Conservation (phyloP, 495 filamentous ascomycete species). For the Trichoderma asperelloides region DNA sequence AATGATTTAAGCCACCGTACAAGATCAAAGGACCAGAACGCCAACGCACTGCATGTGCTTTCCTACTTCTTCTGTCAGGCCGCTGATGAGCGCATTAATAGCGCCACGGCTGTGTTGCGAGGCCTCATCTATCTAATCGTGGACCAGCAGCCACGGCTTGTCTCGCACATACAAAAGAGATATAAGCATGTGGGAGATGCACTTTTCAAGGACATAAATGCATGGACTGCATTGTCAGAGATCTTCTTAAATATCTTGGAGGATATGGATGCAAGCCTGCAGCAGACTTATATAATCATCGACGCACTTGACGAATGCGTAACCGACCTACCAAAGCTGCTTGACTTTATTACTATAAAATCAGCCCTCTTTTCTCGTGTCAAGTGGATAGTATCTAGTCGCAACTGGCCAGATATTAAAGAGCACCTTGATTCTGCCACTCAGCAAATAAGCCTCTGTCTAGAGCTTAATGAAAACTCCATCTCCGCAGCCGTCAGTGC, state of each 20-base stretch:
- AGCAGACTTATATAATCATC: slow-evolving; percentile 26
- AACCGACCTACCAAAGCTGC: slow-evolving; percentile 19
- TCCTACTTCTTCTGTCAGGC: slow-evolving; percentile 43
- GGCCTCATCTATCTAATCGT: slow-evolving; percentile 11
- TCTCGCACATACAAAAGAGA: slow-evolving; percentile 18
- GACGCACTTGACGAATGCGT: slow-evolving; percentile 45
- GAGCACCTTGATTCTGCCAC: slow-evolving; percentile 17
- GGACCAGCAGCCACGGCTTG: slow-evolving; percentile 8
- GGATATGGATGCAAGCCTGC: slow-evolving; percentile 16
- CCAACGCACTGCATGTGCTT: too few species aligned
- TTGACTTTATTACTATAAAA: slow-evolving; percentile 24
- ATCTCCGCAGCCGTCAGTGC: too few species aligned
- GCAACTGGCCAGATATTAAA: slow-evolving; percentile 29
- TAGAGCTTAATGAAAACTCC: neutral
- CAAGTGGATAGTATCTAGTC: slow-evolving; percentile 36
- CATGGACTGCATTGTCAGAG: slow-evolving; percentile 19
- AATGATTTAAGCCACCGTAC: neutral
- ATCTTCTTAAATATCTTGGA: slow-evolving; percentile 26
- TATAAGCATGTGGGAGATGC: slow-evolving; percentile 17
- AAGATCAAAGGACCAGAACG: too few species aligned
- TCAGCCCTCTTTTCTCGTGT: slow-evolving; percentile 15
- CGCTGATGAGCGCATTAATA: slow-evolving; percentile 23
- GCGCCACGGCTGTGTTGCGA: slow-evolving; percentile 24
- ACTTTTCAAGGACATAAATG: slow-evolving; percentile 25
- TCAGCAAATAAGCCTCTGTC: slow-evolving; percentile 11